These are phyloP conservation scores for Pulveroboletus ravenelii DNA, from an alignment of 768 basidiomycete species.

Conservation along the genomic window DNA sequence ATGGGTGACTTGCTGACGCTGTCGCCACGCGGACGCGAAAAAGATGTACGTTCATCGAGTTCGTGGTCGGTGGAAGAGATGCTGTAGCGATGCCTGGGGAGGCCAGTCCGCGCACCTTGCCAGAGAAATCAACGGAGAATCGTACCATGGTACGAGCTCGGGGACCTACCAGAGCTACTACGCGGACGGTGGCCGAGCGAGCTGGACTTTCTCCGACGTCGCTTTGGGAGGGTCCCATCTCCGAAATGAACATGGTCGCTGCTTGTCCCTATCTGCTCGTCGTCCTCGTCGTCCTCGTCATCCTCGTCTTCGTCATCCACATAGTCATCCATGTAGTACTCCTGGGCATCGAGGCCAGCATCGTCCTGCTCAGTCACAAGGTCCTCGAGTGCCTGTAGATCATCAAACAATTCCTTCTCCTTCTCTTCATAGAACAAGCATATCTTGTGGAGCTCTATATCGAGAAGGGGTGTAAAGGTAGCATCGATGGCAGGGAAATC, in stretches of 20 bases:
- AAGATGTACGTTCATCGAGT: slow-evolving; percentile 24
- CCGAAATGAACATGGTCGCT: slow-evolving; percentile 27
- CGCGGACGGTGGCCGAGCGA: slow-evolving; percentile 23
- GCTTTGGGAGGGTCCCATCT: slow-evolving; percentile 23
- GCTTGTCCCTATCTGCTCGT: slow-evolving; percentile 10
- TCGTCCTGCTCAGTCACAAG: slow-evolving; percentile 59
- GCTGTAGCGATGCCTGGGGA: slow-evolving; percentile 31
- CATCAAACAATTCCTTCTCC: slow-evolving; percentile 64
- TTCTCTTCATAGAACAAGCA: slow-evolving; percentile 72
- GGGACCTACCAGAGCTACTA: slow-evolving; percentile 19
- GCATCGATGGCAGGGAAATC: slow-evolving; percentile 43
- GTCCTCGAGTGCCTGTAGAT: slow-evolving; percentile 53
- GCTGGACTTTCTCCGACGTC: slow-evolving; percentile 35
- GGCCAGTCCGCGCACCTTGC: slow-evolving; percentile 9
- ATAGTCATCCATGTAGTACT: slow-evolving; percentile 47
- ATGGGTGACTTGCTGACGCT: slow-evolving; percentile 34
- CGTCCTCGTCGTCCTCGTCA: slow-evolving; percentile 50
- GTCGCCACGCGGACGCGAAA: slow-evolving; percentile 21
- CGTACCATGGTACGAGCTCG: neutral
- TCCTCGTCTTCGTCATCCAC: slow-evolving; percentile 55
- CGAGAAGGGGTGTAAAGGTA: slow-evolving; percentile 69
- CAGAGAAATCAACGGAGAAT: neutral
- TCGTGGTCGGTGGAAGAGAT: slow-evolving; percentile 49
- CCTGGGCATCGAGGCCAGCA: slow-evolving; percentile 44
- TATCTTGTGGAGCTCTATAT: slow-evolving; percentile 82